phyloP scores from a whole-genome alignment of 2,329 filamentous ascomycete species.

The Pseudopyrenochaeta lycopersici region DNA sequence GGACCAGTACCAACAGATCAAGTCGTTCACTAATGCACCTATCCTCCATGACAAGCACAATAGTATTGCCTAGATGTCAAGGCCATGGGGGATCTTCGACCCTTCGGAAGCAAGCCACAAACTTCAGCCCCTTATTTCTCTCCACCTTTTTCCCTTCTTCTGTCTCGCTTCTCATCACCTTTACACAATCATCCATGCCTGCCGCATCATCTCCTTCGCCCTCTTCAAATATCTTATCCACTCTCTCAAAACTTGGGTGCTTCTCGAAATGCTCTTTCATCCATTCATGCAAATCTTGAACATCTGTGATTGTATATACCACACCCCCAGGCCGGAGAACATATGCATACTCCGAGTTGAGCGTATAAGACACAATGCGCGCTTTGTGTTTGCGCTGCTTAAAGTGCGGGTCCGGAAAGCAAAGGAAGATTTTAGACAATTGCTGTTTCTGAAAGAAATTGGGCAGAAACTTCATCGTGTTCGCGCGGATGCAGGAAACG shows the following conservation, averaged over 20 bases:
- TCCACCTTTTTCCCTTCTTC: slow-evolving; percentile 98
- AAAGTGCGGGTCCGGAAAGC: slow-evolving; percentile 98
- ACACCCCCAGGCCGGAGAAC: slow-evolving; percentile 83
- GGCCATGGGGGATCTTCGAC: slow-evolving; percentile 82
- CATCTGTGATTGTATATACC: slow-evolving; percentile 96
- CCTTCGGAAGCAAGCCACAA: slow-evolving; percentile 86
- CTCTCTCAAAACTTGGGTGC: slow-evolving; percentile 80
- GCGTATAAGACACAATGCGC: slow-evolving; percentile 85
- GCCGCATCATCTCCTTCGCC: slow-evolving; percentile 73
- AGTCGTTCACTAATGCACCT: not conserved
- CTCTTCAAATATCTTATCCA: slow-evolving; percentile 62
- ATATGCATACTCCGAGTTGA: slow-evolving; percentile 94
- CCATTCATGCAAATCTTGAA: slow-evolving; percentile 92
- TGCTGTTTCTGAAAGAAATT: slow-evolving; percentile 90
- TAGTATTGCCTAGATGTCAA: slow-evolving; percentile 64
- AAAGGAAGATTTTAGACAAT: slow-evolving; percentile 92
- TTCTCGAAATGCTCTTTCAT: slow-evolving; percentile 86
- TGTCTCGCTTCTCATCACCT: slow-evolving; percentile 81
- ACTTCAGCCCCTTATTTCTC: slow-evolving; percentile 89
- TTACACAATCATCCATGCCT: slow-evolving; percentile 74
- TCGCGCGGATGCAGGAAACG: slow-evolving; percentile 85
- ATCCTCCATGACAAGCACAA: not conserved
- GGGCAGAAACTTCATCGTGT: slow-evolving; percentile 99
- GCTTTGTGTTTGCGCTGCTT: slow-evolving; percentile 98
- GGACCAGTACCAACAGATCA: not conserved